Conservation (phyloP, 345 rosid species). For the Anastatica hierochuntica region DNA sequence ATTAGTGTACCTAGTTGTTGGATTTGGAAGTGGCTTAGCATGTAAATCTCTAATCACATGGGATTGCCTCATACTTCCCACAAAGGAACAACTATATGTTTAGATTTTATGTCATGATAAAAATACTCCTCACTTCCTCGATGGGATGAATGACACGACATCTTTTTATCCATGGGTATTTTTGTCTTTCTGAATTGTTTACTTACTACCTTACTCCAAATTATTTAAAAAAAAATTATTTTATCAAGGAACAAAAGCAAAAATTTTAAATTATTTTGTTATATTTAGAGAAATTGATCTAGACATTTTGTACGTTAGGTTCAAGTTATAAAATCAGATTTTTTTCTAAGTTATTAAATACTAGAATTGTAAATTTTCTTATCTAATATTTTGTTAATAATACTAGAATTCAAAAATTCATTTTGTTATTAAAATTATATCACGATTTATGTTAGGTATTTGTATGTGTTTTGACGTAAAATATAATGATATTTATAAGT, state of each 20-base stretch:
- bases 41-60: conserved; percentile 23
- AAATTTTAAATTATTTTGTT: neutral
- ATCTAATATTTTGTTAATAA: no score
- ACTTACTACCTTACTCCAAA: neutral
- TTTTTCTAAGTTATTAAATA: no score
- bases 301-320: neutral
- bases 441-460: no score
- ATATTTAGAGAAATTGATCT: neutral
- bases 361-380: no score
- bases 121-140: conserved; percentile 19
- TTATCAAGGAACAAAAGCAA: neutral
- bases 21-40: conserved; percentile 13
- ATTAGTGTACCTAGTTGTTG: neutral
- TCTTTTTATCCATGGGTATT: neutral
- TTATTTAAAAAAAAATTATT: no score
- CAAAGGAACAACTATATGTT: conserved; percentile 24
- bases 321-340: neutral
- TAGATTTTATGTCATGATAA: conserved; percentile 15
- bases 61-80: conserved; percentile 25
- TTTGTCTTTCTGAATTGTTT: neutral
- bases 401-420: no score
- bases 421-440: no score
- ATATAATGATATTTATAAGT: no score
- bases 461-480: neutral
- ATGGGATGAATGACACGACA: conserved; percentile 19